phyloP scores from a whole-genome alignment of 345 rosid species.

The Lumnitzera littorea region DNA sequence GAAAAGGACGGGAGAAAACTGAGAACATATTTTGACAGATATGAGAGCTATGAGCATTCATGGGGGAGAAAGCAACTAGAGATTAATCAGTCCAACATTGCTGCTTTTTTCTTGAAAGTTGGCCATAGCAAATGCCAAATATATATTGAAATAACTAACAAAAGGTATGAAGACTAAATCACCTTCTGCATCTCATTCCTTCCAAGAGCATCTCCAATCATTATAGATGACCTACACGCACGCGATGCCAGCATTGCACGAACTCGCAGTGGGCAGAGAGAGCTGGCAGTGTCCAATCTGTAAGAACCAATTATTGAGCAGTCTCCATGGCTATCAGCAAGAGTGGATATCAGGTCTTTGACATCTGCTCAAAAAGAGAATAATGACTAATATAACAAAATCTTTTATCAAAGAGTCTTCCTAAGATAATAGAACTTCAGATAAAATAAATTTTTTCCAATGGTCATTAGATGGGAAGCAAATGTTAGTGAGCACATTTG shows the following conservation, averaged over 20 bases:
- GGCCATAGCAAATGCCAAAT: background rate
- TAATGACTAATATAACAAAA: background rate
- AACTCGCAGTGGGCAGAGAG: conserved; percentile 87
- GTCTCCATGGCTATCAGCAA: conserved; percentile 73
- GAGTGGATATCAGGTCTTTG: conserved; percentile 80
- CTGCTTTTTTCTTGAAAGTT: background rate
- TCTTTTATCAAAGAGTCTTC: background rate
- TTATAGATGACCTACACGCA: conserved; percentile 84
- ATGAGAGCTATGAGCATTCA: too few species aligned
- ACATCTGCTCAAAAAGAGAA: conserved; percentile 46
- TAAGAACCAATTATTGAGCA: conserved; percentile 73
- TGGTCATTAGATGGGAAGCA: too few species aligned
- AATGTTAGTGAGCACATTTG: too few species aligned
- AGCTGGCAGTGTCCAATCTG: conserved; percentile 58
- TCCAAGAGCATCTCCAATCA: conserved; percentile 85
- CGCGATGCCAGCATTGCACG: conserved; percentile 89
- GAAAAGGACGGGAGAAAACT: too few species aligned
- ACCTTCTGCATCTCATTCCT: conserved; percentile 91
- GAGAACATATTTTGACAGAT: too few species aligned
- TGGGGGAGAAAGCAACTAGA: too few species aligned
- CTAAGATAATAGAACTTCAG: conserved; percentile 1
- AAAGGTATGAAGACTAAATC: conserved; percentile 5
- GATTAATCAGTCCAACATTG: background rate
- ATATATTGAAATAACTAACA: background rate
- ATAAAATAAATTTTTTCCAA: too few species aligned